These are phyloP conservation scores for Acer negundo DNA, from an alignment of 345 rosid species.

Conservation along the genomic window DNA sequence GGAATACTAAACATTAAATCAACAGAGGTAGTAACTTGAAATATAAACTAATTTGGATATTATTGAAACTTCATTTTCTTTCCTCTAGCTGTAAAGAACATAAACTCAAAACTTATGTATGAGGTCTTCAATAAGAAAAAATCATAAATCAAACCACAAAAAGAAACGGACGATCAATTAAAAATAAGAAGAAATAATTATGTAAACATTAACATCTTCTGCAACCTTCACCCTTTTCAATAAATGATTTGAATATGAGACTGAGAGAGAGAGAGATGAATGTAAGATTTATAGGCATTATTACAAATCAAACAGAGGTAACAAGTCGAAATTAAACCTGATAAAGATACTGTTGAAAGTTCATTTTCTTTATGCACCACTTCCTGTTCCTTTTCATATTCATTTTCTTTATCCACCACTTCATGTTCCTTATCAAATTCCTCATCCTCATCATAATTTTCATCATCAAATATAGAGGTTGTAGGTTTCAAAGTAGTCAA, in stretches of 20 bases:
- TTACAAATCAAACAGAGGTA: not conserved
- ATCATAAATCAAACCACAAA: not conserved
- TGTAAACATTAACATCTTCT: not conserved
- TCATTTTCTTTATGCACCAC: constrained; percentile 45
- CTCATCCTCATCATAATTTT: constrained; percentile 94
- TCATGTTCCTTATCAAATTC: constrained; percentile 56
- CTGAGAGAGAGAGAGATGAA: not conserved
- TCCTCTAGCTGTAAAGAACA: not conserved
- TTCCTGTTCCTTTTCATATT: constrained; percentile 51
- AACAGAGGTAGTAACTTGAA: not conserved
- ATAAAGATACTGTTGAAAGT: constrained; percentile 34
- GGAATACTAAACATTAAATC: not conserved
- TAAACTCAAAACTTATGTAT: not conserved
- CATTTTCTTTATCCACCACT: constrained; percentile 45
- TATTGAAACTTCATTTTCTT: not conserved
- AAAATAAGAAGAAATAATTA: not conserved
- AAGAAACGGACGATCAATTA: not conserved
- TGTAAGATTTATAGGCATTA: not conserved
- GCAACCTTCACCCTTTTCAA: too few species aligned
- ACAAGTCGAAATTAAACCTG: constrained; percentile 40
- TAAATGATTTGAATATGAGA: not conserved
- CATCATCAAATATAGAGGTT: constrained; percentile 76
- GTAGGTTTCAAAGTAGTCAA: constrained; percentile 42
- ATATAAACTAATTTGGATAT: not conserved
- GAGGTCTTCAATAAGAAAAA: not conserved